These are phyloP conservation scores for Pisolithus thermaeus DNA, from an alignment of 1,284 basidiomycete genomes.

Conservation along the genomic window DNA sequence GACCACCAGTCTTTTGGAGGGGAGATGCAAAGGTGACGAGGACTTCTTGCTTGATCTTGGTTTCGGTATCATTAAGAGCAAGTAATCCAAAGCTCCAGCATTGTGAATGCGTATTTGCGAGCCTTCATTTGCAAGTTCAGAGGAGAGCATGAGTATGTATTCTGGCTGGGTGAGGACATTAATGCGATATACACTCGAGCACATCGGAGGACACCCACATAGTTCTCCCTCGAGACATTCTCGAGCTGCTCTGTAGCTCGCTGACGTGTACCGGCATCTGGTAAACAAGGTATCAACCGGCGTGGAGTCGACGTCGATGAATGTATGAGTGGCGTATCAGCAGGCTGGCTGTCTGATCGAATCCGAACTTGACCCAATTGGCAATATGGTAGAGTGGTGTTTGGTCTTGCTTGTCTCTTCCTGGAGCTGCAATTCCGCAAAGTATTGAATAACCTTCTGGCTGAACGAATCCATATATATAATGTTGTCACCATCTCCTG, in stretches of 20 bases:
- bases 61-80: conserved; percentile 84
- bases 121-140: conserved; percentile 73
- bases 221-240: too few species aligned
- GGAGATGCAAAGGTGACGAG: conserved; percentile 48
- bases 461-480: not conserved
- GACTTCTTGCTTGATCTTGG: conserved; percentile 37
- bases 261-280: too few species aligned
- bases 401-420: not conserved
- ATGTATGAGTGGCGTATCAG: too few species aligned
- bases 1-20: conserved; percentile 71
- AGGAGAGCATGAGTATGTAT: conserved; percentile 85
- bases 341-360: too few species aligned
- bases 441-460: not conserved
- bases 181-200: conserved; percentile 5
- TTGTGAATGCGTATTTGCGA: conserved; percentile 78
- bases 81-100: conserved; percentile 71
- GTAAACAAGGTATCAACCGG: too few species aligned
- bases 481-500: not conserved
- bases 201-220: too few species aligned
- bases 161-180: conserved; percentile 53
- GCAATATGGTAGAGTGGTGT: not conserved
- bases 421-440: not conserved
- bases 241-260: too few species aligned
- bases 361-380: too few species aligned
- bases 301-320: too few species aligned